These are phyloP conservation scores for Russula vinacea DNA, from an alignment of 768 basidiomycete genomes.

Conservation along the genomic window DNA sequence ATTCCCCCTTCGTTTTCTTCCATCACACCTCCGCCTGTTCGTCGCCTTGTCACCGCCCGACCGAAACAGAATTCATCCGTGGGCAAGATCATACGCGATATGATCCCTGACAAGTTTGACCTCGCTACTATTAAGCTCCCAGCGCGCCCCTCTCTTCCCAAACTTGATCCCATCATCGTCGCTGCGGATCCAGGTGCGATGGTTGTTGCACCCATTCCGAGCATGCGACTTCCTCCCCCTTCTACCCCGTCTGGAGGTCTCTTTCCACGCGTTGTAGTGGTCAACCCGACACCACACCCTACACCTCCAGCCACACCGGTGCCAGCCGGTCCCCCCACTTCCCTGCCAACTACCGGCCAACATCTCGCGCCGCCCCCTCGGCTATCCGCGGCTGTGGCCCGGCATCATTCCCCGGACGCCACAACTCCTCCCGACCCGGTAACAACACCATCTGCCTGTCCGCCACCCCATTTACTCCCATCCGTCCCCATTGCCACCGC, in stretches of 20 bases:
- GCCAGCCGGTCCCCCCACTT: constrained; percentile 31
- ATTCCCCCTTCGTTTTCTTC: constrained; percentile 8
- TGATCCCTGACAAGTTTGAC: constrained; percentile 47
- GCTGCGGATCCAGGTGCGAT: constrained; percentile 26
- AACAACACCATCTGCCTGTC: constrained; percentile 36
- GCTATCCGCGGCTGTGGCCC: constrained; percentile 28
- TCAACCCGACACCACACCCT: constrained; percentile 74
- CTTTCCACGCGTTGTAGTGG: constrained; percentile 60
- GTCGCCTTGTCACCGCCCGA: constrained; percentile 3
- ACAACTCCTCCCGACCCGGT: constrained; percentile 28
- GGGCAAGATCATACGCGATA: constrained; percentile 55
- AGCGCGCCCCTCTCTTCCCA: constrained; percentile 25
- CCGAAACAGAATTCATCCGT: constrained; percentile 36
- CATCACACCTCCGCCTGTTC: constrained; percentile 12
- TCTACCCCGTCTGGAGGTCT: constrained; percentile 32
- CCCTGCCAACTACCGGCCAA: constrained; percentile 34
- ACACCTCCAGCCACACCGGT: constrained; percentile 72
- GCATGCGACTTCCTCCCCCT: constrained; percentile 27
- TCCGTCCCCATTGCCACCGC: constrained; percentile 32
- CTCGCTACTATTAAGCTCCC: constrained; percentile 32
- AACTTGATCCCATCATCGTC: constrained; percentile 28
- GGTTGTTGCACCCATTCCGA: constrained; percentile 33
- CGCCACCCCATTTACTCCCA: constrained; percentile 42
- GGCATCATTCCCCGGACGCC: constrained; percentile 18
- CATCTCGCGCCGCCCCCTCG: constrained; percentile 35